These are phyloP conservation scores for Leccinum disarticulatum DNA, from an alignment of 768 basidiomycete species.

Conservation along the genomic window DNA sequence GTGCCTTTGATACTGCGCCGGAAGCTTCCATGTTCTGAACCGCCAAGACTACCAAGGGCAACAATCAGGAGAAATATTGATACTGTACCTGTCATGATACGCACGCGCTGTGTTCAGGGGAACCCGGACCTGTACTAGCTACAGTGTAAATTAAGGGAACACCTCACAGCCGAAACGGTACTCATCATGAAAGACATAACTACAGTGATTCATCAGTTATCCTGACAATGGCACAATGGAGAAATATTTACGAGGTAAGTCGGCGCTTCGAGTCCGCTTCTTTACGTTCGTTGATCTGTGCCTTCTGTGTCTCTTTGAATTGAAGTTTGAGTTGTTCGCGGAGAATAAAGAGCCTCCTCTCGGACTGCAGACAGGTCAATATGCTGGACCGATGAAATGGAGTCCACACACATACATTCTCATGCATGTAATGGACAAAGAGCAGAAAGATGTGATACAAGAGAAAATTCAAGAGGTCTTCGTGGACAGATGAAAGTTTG, in stretches of 20 bases:
- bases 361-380: slow-evolving; percentile 32
- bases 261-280: slow-evolving; percentile 81
- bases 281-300: slow-evolving; percentile 73
- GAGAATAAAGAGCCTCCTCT: slow-evolving; percentile 65
- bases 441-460: slow-evolving; percentile 82
- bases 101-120: slow-evolving; percentile 72
- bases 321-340: slow-evolving; percentile 77
- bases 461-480: slow-evolving; percentile 68
- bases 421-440: slow-evolving; percentile 68
- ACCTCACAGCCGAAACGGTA: slow-evolving; percentile 5
- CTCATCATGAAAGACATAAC: slow-evolving; percentile 82
- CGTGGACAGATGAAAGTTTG: slow-evolving; percentile 5
- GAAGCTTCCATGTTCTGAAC: slow-evolving; percentile 91
- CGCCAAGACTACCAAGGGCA: slow-evolving; percentile 53
- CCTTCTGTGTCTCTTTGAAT: slow-evolving; percentile 65
- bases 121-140: slow-evolving; percentile 65
- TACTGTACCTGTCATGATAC: slow-evolving; percentile 7
- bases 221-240: slow-evolving; percentile 6
- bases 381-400: neutral
- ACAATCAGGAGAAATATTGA: slow-evolving; percentile 1
- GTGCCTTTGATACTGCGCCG: slow-evolving; percentile 66
- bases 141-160: slow-evolving; percentile 15
- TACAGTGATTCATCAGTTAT: slow-evolving; percentile 25
- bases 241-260: slow-evolving; percentile 64
- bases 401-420: slow-evolving; percentile 49